phyloP scores from a whole-genome alignment of 352 stramenopile species.

The Globisporangium barbulae region DNA sequence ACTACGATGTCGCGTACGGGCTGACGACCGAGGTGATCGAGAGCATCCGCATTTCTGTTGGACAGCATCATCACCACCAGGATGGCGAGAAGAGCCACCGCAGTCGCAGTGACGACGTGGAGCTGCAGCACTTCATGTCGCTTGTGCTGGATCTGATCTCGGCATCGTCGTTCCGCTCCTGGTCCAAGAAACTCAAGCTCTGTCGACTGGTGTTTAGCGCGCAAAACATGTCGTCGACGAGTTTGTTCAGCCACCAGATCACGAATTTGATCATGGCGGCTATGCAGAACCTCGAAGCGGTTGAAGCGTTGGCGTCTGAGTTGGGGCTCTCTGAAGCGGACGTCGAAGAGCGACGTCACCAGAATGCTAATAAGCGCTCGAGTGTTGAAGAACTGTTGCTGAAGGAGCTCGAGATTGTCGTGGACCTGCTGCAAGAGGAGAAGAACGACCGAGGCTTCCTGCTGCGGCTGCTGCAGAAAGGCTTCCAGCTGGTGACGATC shows the following conservation, averaged over 20 bases:
- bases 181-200: slow-evolving; percentile 50
- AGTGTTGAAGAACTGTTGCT: slow-evolving; percentile 47
- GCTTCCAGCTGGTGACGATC: slow-evolving; percentile 41
- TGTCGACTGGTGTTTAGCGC: slow-evolving; percentile 38
- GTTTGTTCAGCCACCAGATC: slow-evolving; percentile 47
- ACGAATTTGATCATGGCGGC: slow-evolving; percentile 44
- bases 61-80: neutral
- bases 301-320: slow-evolving; percentile 51
- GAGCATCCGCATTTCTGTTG: slow-evolving; percentile 15
- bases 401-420: slow-evolving; percentile 59
- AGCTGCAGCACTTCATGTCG: slow-evolving; percentile 48
- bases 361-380: slow-evolving; percentile 20
- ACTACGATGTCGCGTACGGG: slow-evolving; percentile 56
- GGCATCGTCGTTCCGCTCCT: slow-evolving; percentile 55
- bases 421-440: slow-evolving; percentile 62
- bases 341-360: slow-evolving; percentile 44
- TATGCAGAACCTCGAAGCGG: slow-evolving; percentile 51
- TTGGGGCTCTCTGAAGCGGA: slow-evolving; percentile 62
- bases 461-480: slow-evolving; percentile 56
- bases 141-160: slow-evolving; percentile 67
- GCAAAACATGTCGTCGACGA: slow-evolving; percentile 9
- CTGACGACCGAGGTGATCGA: slow-evolving; percentile 43
- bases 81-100: neutral
- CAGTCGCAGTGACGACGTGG: slow-evolving; percentile 17
- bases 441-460: slow-evolving; percentile 51